Conservation (phyloP, 768 basidiomycete genomes). For the Boletus insuetus region DNA sequence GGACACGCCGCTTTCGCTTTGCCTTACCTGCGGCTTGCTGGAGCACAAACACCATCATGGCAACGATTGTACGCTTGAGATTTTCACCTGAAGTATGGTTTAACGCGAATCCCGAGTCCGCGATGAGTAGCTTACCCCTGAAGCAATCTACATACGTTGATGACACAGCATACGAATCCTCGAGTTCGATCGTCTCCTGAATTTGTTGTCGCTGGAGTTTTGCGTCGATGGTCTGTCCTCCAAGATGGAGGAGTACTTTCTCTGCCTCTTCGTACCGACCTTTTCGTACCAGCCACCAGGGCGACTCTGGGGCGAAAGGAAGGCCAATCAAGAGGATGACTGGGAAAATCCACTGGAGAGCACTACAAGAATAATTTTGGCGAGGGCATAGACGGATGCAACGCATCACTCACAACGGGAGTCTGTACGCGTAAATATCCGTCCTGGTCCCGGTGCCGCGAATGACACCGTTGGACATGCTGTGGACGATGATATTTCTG, state of each 20-base stretch:
- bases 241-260: constrained; percentile 17
- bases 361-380: constrained; percentile 7
- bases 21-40: constrained; percentile 24
- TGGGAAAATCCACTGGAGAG: constrained; percentile 35
- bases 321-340: constrained; percentile 30
- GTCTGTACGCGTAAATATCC: constrained; percentile 23
- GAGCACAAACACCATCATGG: constrained; percentile 32
- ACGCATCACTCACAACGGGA: constrained; percentile 22
- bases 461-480: constrained; percentile 26
- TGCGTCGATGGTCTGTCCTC: constrained; percentile 22
- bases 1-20: not conserved
- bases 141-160: constrained; percentile 34
- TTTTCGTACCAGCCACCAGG: constrained; percentile 35
- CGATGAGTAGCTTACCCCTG: constrained; percentile 17
- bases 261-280: constrained; percentile 26
- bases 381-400: not conserved
- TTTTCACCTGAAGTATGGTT: constrained; percentile 16
- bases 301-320: constrained; percentile 31
- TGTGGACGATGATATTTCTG: not conserved
- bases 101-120: not conserved
- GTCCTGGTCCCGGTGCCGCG: constrained; percentile 22
- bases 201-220: constrained; percentile 24
- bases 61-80: constrained; percentile 24
- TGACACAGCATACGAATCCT: constrained; percentile 26
- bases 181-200: constrained; percentile 29